A percentile compares a stretch with the other conserved stretches of the same genome.
Conservation (phyloP, 2,329 filamentous ascomycete species). For the Colletotrichum navitas region DNA sequence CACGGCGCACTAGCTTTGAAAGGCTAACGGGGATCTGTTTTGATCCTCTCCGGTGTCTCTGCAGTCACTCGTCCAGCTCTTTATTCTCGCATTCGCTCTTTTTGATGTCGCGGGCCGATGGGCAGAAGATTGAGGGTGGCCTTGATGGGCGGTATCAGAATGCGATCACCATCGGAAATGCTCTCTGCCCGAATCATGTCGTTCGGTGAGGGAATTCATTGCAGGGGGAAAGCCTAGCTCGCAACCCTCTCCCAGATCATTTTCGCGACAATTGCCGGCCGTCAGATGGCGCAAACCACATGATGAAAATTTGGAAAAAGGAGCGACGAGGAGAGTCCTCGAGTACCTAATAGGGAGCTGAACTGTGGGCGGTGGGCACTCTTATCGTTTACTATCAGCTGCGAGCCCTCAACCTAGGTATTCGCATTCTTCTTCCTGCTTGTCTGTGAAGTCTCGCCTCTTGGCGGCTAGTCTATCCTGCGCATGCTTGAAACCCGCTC, state of each 20-base stretch:
- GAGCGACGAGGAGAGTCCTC: no score
- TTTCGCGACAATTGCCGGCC: no score
- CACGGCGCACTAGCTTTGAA: not conserved
- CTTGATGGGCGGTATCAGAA: not conserved
- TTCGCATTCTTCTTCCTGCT: no score
- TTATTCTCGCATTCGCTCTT: not conserved
- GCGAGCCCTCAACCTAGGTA: no score
- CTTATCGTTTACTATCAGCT: no score
- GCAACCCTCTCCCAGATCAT: slow-evolving; percentile 46
- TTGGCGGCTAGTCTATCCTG: no score
- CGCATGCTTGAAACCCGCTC: no score
- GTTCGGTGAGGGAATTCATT: not conserved
- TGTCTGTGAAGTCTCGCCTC: no score
- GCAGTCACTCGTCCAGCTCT: not conserved
- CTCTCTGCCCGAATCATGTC: not conserved
- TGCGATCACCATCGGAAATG: not conserved
- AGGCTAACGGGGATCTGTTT: not conserved
- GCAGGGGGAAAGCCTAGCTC: not conserved
- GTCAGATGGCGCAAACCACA: no score
- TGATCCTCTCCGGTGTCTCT: not conserved
- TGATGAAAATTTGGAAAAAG: no score
- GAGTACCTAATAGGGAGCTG: no score
- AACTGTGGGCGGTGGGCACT: no score
- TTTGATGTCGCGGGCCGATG: not conserved
- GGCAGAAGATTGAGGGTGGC: not conserved